Evolutionary conservation across 2,329 filamentous ascomycete species (phyloP).

Genomic region (Paecilomyces sp.): DNA sequence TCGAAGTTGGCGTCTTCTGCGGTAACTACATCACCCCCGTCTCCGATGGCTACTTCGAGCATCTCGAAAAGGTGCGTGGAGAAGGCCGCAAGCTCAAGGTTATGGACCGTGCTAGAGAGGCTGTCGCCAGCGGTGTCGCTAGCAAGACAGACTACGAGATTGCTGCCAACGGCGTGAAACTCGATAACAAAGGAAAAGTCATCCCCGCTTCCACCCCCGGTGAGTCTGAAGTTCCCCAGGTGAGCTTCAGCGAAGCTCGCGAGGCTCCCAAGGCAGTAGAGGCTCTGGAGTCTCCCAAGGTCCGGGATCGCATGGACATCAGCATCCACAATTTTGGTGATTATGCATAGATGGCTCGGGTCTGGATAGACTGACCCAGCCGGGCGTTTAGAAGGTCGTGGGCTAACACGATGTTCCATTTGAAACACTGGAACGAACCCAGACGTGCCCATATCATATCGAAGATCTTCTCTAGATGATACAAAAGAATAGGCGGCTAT

Average conservation of each 20-base stretch:
- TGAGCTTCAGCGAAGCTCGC: slow-evolving; percentile 9
- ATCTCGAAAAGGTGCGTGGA: slow-evolving; percentile 64
- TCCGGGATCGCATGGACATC: slow-evolving; percentile 51
- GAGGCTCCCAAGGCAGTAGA: slow-evolving; percentile 14
- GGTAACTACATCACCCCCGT: slow-evolving; percentile 81
- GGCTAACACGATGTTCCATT: background rate
- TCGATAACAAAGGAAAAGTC: slow-evolving; percentile 50
- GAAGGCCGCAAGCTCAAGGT: slow-evolving; percentile 63
- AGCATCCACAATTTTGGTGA: slow-evolving; percentile 53
- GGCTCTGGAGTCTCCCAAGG: slow-evolving; percentile 30
- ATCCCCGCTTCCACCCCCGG: slow-evolving; percentile 38
- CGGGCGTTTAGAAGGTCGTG: background rate
- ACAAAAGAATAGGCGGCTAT: background rate
- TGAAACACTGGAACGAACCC: background rate
- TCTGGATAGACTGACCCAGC: slow-evolving; percentile 2
- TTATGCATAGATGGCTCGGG: slow-evolving; percentile 24
- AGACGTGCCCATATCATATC: background rate
- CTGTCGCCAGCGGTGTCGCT: slow-evolving; percentile 56
- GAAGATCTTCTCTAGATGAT: background rate
- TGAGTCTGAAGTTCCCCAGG: slow-evolving; percentile 16
- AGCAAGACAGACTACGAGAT: slow-evolving; percentile 55
- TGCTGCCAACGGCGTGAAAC: slow-evolving; percentile 54
- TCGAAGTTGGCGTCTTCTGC: slow-evolving; percentile 89
- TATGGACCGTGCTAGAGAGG: slow-evolving; percentile 57
- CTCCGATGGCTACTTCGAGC: slow-evolving; percentile 72